Percentiles rank a stretch among this genome's conserved stretches.
phyloP scores from a whole-genome alignment of 768 basidiomycete species.

The Lactarius quietus region DNA sequence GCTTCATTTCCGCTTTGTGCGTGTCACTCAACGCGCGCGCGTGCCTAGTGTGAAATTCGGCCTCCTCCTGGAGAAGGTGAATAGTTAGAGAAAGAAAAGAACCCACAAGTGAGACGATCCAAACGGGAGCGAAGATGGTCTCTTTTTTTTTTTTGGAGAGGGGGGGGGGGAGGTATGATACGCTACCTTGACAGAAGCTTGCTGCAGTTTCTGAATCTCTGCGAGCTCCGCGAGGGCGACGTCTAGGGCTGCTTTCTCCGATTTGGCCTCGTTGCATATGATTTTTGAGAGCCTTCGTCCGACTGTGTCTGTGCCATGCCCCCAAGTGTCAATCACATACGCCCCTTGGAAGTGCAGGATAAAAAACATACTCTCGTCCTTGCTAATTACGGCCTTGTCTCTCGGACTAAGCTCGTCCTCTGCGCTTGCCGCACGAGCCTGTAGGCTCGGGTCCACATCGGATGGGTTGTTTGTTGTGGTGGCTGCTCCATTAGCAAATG shows the following conservation, averaged over 20 bases:
- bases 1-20: constrained; percentile 61
- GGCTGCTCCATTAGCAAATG: constrained; percentile 54
- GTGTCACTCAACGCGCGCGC: constrained; percentile 50
- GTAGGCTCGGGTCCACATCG: constrained; percentile 36
- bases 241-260: constrained; percentile 59
- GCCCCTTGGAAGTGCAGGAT: not conserved
- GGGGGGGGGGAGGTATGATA: not conserved
- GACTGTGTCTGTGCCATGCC: constrained; percentile 45
- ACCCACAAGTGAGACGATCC: not conserved
- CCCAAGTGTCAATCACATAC: not conserved
- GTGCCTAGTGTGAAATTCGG: constrained; percentile 50
- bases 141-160: not conserved
- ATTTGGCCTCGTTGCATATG: constrained; percentile 63
- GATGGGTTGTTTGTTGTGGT: constrained; percentile 46
- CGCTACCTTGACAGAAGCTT: constrained; percentile 54
- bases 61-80: constrained; percentile 47
- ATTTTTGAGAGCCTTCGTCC: constrained; percentile 62
- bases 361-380: constrained; percentile 47
- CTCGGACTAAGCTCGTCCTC: constrained; percentile 47
- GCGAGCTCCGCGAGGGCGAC: constrained; percentile 62
- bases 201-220: constrained; percentile 67
- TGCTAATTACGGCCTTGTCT: constrained; percentile 50
- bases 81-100: not conserved
- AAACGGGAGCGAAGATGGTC: not conserved
- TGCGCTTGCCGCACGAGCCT: constrained; percentile 44